Evolutionary conservation across 495 filamentous ascomycete species (phyloP), one percentile per base, ranked within the genome.

Genomic region (Diplogelasinospora grovesii): DNA sequence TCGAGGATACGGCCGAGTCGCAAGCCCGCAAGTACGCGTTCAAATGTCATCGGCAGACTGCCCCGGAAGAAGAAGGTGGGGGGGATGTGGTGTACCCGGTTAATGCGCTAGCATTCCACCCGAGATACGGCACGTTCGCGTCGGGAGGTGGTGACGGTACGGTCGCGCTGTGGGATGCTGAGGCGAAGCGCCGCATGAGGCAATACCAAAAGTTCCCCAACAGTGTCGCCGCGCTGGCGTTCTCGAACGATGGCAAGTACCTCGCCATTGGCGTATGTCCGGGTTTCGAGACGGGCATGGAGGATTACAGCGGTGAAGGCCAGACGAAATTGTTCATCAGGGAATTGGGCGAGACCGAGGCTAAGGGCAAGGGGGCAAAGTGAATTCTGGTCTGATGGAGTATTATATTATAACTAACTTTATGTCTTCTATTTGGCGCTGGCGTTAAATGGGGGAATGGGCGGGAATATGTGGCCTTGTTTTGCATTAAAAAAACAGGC

Each of bases 1-100:
- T 97, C 65, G 92, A 96, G 55, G 82, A 89, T 9, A 83, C 78
- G 6, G 68, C 78, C 22, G 80, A 85, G 53, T 88, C 85, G 3
- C 87, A 96, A 61, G 82, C 83, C 13, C 73, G 89, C 41, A 97
- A 95, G 54, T 98, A 96, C 68, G 92, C 92, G 8, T 98, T 98
- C 73, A 98, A 98, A 59, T 98, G 92, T 64, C 92, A 98, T 64
- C 80, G 92, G 8, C 83, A 92, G 60, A 64, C 66, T 2, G 56
- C 54, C 16, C 52, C 57, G 26, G 61, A 63, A 10, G 57, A 59
- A n/a, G 60, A 64, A 2, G 74, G 69, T 23, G 78, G 85, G 31
- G 83, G 81, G 21, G 92, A 98, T 57, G 72, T 96, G 8, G 87
- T 98, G 6, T 98, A 92, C 55, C 92, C 92, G 0, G 90, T 98